Conservation (phyloP, 2,329 filamentous ascomycete genomes). For the Fusarium hainanense region DNA sequence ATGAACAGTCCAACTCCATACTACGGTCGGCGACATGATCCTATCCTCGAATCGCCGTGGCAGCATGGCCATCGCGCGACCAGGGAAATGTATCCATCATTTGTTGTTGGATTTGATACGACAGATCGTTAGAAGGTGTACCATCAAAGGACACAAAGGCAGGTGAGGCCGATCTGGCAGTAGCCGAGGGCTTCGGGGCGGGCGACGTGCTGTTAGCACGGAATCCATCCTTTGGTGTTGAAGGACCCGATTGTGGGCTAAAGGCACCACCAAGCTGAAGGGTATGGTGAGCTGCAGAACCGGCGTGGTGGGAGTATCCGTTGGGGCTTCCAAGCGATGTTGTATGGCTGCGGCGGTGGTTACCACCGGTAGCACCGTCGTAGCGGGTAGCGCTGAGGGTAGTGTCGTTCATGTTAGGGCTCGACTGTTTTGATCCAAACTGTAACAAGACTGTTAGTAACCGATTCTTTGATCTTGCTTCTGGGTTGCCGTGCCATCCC, state of each 20-base stretch:
- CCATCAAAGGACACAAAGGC: conserved; percentile 60
- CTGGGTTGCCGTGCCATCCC: conserved; percentile 38
- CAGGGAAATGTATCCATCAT: conserved; percentile 61
- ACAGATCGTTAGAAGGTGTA: conserved; percentile 57
- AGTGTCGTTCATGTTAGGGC: conserved; percentile 62
- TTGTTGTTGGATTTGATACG: conserved; percentile 54
- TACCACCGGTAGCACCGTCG: conserved; percentile 38
- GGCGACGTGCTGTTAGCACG: conserved; percentile 44
- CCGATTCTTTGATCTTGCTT: conserved; percentile 42
- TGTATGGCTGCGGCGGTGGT: conserved; percentile 21
- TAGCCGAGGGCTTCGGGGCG: conserved; percentile 51
- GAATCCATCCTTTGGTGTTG: conserved; percentile 45
- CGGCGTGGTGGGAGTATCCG: conserved; percentile 46
- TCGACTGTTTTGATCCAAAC: conserved; percentile 72
- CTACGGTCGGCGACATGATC: conserved; percentile 31
- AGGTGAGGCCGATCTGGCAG: conserved; percentile 58
- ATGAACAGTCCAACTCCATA: conserved; percentile 21
- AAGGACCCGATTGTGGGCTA: conserved; percentile 32
- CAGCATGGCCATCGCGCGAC: conserved; percentile 59
- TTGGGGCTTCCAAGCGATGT: conserved; percentile 30
- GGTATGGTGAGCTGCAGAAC: conserved; percentile 58
- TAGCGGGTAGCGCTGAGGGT: conserved; percentile 56
- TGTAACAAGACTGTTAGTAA: conserved; percentile 58
- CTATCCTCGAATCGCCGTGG: conserved; percentile 61
- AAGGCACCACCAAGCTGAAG: conserved; percentile 45